A percentile compares a stretch with the other conserved stretches of the same genome.
Conservation (phyloP, 345 rosid genomes). For the Hibiscus syriacus region DNA sequence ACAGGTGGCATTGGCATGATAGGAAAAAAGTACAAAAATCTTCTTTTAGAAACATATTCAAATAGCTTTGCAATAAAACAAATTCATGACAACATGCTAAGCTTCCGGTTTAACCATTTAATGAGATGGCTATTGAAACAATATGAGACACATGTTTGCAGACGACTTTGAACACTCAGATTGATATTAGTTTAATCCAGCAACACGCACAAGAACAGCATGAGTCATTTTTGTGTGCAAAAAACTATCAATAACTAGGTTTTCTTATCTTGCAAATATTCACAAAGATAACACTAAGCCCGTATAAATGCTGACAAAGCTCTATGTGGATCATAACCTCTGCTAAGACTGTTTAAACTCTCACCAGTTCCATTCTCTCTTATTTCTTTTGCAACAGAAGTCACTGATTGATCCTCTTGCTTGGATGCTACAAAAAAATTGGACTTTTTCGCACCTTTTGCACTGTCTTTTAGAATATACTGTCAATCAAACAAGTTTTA, state of each 20-base stretch:
- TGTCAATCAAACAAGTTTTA: slow-evolving; percentile 16
- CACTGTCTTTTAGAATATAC: slow-evolving; percentile 39
- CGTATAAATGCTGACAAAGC: neutral
- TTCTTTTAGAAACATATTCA: neutral
- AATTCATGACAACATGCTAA: neutral
- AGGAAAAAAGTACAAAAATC: neutral
- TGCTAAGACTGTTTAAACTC: neutral
- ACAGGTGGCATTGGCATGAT: neutral
- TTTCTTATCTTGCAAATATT: neutral
- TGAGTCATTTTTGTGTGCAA: neutral
- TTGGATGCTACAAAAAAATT: slow-evolving; percentile 17
- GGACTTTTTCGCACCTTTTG: slow-evolving; percentile 34
- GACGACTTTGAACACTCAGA: neutral
- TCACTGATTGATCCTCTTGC: slow-evolving; percentile 26
- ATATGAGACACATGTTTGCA: neutral
- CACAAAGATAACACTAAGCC: neutral
- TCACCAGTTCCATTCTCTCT: slow-evolving; percentile 16
- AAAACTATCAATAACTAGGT: neutral
- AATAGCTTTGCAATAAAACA: neutral
- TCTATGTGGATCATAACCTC: neutral
- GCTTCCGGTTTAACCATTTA: neutral
- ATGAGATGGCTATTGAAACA: neutral
- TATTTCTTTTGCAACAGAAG: slow-evolving; percentile 29
- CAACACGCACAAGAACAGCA: neutral
- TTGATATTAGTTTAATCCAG: too few species aligned